These are phyloP conservation scores for Solanum peruvianum DNA, from an alignment of 257 asterid genomes.

Conservation along the genomic window DNA sequence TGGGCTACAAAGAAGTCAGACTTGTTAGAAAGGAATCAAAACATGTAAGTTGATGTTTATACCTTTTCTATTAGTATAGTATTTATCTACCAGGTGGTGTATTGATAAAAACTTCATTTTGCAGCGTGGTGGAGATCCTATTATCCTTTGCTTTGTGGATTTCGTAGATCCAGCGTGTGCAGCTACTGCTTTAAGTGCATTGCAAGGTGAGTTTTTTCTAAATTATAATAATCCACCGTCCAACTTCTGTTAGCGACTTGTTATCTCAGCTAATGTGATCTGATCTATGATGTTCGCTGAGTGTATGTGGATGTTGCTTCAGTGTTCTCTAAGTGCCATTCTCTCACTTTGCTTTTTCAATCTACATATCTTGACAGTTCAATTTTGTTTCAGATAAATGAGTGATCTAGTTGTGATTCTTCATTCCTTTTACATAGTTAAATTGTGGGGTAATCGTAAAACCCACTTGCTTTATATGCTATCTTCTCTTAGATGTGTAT, in stretches of 20 bases:
- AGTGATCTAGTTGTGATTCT: not conserved
- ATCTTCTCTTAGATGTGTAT: not conserved
- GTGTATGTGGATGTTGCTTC: not conserved
- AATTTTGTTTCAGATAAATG: not conserved
- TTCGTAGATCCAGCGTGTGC: constrained; percentile 46
- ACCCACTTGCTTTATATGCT: not conserved
- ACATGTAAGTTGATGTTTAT: constrained; percentile 18
- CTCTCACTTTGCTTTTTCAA: not conserved
- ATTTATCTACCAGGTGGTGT: not conserved
- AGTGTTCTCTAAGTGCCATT: not conserved
- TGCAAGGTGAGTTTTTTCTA: constrained; percentile 29
- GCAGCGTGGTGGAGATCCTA: constrained; percentile 50
- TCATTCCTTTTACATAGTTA: not conserved
- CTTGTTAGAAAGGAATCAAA: constrained; percentile 44
- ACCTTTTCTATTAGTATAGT: not conserved
- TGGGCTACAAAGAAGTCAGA: constrained; percentile 52
- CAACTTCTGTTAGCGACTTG: not conserved
- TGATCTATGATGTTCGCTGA: not conserved
- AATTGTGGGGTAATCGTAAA: not conserved
- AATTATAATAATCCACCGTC: not conserved
- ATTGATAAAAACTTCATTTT: not conserved
- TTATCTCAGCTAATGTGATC: not conserved
- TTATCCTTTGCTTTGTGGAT: constrained; percentile 48
- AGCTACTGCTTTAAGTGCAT: constrained; percentile 45
- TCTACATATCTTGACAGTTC: not conserved